A percentile compares a stretch with the other conserved stretches of the same genome.
Conservation (phyloP, 2,329 filamentous ascomycete genomes). For the Elsinoe batatas region DNA sequence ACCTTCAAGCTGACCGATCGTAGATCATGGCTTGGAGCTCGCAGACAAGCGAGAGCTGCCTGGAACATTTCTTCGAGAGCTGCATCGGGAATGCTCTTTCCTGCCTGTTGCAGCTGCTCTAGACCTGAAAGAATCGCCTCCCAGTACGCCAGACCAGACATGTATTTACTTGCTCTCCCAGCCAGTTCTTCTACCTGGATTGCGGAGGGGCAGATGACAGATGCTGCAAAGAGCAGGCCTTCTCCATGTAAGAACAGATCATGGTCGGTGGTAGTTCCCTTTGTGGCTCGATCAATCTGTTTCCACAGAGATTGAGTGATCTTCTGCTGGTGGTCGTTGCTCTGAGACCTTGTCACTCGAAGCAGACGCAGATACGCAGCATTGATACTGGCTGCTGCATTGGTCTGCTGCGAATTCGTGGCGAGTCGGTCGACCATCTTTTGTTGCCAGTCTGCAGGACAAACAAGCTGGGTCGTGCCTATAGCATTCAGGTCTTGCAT, state of each 20-base stretch:
- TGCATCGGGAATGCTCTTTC: background rate
- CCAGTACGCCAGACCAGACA: background rate
- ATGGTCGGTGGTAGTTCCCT: background rate
- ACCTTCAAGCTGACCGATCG: slow-evolving; percentile 64
- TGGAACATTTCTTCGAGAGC: background rate
- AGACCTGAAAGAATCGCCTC: background rate
- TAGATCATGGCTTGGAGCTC: slow-evolving; percentile 59
- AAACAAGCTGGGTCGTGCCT: slow-evolving; percentile 37
- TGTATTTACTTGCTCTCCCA: background rate
- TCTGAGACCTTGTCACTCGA: background rate
- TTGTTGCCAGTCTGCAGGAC: slow-evolving; percentile 52
- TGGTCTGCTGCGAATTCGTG: no score
- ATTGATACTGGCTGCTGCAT: background rate
- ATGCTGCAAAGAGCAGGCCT: background rate
- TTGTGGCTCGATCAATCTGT: background rate
- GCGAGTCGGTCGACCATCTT: slow-evolving; percentile 28
- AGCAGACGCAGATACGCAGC: background rate
- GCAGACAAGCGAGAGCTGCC: background rate
- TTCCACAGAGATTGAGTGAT: background rate
- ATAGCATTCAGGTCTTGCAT: slow-evolving; percentile 44
- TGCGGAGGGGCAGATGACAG: background rate
- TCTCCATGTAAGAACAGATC: background rate
- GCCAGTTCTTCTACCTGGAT: background rate
- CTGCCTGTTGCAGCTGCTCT: background rate
- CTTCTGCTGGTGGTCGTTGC: background rate